A percentile compares a stretch with the other conserved stretches of the same genome.
Evolutionary conservation across 2,329 filamentous ascomycete genomes (phyloP).

Genomic region (Grosmannia serpens): DNA sequence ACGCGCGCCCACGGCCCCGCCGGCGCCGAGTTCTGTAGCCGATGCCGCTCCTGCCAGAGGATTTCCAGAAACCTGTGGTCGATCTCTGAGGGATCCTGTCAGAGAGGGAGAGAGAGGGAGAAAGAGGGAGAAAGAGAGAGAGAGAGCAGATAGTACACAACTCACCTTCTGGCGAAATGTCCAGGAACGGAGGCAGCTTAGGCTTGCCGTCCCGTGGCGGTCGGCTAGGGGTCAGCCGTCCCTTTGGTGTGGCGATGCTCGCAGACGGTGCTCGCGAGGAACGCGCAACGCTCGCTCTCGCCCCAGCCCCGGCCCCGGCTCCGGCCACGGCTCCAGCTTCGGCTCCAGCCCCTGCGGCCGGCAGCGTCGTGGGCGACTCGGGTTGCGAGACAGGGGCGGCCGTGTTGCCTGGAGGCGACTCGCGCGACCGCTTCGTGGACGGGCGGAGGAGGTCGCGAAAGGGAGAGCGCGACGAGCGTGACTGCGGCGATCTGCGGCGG

Average conservation of each 20-base stretch:
- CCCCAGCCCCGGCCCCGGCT: too few relatives aligned
- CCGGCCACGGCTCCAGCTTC: too few relatives aligned
- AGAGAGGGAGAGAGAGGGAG: conserved; percentile 2
- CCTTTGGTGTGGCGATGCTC: not conserved
- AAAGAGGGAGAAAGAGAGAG: not conserved
- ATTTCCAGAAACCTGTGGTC: conserved; percentile 40
- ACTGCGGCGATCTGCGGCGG: not conserved
- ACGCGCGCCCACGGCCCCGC: conserved; percentile 38
- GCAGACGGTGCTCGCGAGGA: not conserved
- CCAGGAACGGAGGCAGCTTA: conserved; percentile 17
- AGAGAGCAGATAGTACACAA: conserved; percentile 5
- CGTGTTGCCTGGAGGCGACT: conserved; percentile 13
- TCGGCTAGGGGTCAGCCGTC: not conserved
- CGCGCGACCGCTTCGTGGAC: conserved; percentile 19
- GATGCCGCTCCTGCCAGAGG: conserved; percentile 39
- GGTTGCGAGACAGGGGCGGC: not conserved
- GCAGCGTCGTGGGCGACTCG: not conserved
- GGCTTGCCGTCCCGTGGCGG: conserved; percentile 5
- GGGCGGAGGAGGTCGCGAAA: conserved; percentile 20
- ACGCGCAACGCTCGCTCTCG: not conserved
- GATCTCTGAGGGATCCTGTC: conserved; percentile 27
- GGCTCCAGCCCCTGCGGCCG: not conserved
- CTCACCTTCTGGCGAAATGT: conserved; percentile 29
- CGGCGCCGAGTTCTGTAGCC: conserved; percentile 30
- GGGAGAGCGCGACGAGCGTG: conserved; percentile 11